These are phyloP conservation scores for Collybia mongolica DNA, from an alignment of 768 basidiomycete species.

Conservation along the genomic window DNA sequence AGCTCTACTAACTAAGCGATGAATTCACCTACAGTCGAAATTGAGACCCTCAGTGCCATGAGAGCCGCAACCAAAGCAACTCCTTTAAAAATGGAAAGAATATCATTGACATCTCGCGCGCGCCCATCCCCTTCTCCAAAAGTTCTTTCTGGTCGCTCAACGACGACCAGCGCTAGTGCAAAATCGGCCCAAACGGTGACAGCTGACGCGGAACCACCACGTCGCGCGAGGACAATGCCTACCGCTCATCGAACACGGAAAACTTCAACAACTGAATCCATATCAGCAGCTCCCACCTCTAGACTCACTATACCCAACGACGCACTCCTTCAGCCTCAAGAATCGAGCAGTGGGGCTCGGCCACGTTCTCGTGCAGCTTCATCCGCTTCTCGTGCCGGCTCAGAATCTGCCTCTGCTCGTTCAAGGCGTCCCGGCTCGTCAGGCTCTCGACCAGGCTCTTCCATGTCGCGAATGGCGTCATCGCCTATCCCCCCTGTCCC, in stretches of 20 bases:
- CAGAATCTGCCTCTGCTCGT: slow-evolving; percentile 1
- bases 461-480: slow-evolving; percentile 22
- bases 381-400: slow-evolving; percentile 15
- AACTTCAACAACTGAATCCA: slow-evolving; percentile 12
- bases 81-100: slow-evolving; percentile 8
- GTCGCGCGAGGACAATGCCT: slow-evolving; percentile 27
- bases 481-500: slow-evolving; percentile 19
- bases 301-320: slow-evolving; percentile 1
- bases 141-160: slow-evolving; percentile 5
- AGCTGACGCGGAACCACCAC: slow-evolving; percentile 19
- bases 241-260: slow-evolving; percentile 20
- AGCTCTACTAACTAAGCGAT: neutral
- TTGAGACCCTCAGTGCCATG: slow-evolving; percentile 16
- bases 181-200: slow-evolving; percentile 2
- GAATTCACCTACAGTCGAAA: slow-evolving; percentile 16
- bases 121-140: slow-evolving; percentile 12
- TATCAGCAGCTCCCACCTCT: neutral
- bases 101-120: slow-evolving; percentile 1
- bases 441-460: slow-evolving; percentile 19
- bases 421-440: slow-evolving; percentile 13
- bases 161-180: slow-evolving; percentile 4
- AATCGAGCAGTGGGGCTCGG: slow-evolving; percentile 6
- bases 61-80: slow-evolving; percentile 8
- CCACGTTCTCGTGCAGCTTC: slow-evolving; percentile 8
- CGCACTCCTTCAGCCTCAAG: slow-evolving; percentile 1